A percentile compares a stretch with the other conserved stretches of the same genome.
phyloP scores from a whole-genome alignment of 108 stramenopile genomes.

The Bacterosira constricta region DNA sequence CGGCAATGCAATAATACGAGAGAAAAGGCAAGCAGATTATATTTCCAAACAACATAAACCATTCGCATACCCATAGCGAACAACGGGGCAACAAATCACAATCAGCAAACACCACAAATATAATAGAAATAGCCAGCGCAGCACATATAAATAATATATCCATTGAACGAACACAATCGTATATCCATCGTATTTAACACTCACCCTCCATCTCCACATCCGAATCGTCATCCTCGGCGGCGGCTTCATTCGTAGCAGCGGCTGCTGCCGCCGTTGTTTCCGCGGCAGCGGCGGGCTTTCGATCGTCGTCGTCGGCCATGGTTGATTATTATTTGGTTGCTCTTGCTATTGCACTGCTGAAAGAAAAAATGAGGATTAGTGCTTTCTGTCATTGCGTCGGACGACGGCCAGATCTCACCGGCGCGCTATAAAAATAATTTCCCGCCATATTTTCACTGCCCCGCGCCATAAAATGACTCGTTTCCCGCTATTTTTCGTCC shows the following conservation, averaged over 20 bases:
- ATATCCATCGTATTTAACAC: neutral
- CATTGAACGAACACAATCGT: neutral
- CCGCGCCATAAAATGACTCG: no score
- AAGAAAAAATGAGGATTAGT: no score
- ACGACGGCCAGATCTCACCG: neutral
- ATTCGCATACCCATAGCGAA: no score
- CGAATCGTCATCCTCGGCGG: conserved; percentile 54
- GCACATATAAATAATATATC: neutral
- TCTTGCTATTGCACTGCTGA: no score
- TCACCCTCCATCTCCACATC: conserved; percentile 55
- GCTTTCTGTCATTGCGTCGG: neutral
- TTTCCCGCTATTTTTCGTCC: no score
- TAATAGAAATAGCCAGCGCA: neutral
- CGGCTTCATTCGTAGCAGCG: conserved; percentile 16
- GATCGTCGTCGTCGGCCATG: conserved; percentile 14
- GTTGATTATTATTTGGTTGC: neutral
- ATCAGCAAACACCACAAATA: neutral
- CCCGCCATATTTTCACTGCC: no score
- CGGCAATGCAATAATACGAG: no score
- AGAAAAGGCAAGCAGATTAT: no score
- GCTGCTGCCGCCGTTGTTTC: no score
- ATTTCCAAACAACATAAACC: no score
- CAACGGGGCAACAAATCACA: no score
- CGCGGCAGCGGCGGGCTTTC: conserved; percentile 8
- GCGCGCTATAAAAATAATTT: no score